Evolutionary conservation across 2,329 filamentous ascomycete genomes (phyloP).

Genomic region (Fusarium sororula): DNA sequence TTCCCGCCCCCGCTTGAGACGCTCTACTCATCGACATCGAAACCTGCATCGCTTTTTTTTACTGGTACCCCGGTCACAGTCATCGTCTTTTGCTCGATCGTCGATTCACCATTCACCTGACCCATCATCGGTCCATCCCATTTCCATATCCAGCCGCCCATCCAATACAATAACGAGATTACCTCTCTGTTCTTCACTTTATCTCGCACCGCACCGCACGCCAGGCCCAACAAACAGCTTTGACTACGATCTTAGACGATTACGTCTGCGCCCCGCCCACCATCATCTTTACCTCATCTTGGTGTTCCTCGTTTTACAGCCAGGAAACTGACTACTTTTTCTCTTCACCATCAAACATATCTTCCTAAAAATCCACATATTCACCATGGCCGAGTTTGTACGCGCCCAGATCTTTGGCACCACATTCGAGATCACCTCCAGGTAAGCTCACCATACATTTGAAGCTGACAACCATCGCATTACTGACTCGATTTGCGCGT

Average conservation of each 20-base stretch:
- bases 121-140: constrained; percentile 39
- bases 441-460: constrained; percentile 62
- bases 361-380: constrained; percentile 21
- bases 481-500: constrained; percentile 28
- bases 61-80: constrained; percentile 25
- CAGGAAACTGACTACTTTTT: constrained; percentile 22
- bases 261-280: constrained; percentile 30
- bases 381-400: constrained; percentile 97
- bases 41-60: constrained; percentile 33
- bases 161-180: constrained; percentile 27
- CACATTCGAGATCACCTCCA: constrained; percentile 99
- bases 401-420: constrained; percentile 99
- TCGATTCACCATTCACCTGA: constrained; percentile 39
- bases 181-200: constrained; percentile 25
- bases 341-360: constrained; percentile 2
- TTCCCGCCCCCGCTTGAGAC: constrained; percentile 21
- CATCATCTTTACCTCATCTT: constrained; percentile 21
- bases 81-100: constrained; percentile 34
- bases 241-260: constrained; percentile 24
- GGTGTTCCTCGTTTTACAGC: constrained; percentile 24
- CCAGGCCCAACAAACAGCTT: constrained; percentile 15
- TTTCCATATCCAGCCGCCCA: constrained; percentile 26
- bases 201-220: constrained; percentile 20
- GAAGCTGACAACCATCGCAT: background rate
- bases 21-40: constrained; percentile 25